Evolutionary conservation across 176 grass and related monocot genomes (phyloP).

Genomic region (Phragmites australis): DNA sequence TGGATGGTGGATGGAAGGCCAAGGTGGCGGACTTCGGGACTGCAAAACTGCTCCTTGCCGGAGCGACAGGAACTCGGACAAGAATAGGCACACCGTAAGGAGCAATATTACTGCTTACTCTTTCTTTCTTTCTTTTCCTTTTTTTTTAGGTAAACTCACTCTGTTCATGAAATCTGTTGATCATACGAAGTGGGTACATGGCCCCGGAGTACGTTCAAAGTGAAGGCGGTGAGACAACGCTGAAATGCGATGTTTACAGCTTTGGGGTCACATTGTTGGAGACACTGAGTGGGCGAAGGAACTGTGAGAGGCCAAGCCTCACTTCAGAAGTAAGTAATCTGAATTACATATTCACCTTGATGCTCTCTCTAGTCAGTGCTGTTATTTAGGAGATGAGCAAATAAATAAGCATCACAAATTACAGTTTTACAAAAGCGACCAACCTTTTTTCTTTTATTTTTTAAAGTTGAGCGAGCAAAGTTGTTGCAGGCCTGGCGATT

Average conservation of each 20-base stretch:
- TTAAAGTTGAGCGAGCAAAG: too few species aligned
- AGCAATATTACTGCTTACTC: not conserved
- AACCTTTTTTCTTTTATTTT: too few species aligned
- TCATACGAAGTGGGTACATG: not conserved
- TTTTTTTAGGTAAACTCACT: not conserved
- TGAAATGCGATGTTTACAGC: not conserved
- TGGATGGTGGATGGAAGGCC: not conserved
- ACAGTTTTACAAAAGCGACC: too few species aligned
- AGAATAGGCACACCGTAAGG: constrained; percentile 11
- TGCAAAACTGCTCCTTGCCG: not conserved
- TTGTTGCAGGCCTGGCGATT: constrained; percentile 37
- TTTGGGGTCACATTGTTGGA: constrained; percentile 2
- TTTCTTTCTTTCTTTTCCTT: not conserved
- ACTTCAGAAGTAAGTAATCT: not conserved
- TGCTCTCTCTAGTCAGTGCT: not conserved
- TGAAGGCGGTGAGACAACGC: not conserved
- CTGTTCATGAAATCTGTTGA: not conserved
- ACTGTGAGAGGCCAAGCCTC: not conserved
- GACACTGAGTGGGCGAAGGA: not conserved
- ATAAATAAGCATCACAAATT: too few species aligned
- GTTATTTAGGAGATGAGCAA: not conserved
- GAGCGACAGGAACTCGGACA: not conserved
- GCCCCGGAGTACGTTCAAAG: constrained; percentile 9
- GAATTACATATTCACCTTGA: too few species aligned
- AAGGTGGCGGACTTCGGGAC: constrained; percentile 1